These are phyloP conservation scores for Xylariaceae sp. DNA, from an alignment of 2,329 filamentous ascomycete genomes.

Conservation along the genomic window DNA sequence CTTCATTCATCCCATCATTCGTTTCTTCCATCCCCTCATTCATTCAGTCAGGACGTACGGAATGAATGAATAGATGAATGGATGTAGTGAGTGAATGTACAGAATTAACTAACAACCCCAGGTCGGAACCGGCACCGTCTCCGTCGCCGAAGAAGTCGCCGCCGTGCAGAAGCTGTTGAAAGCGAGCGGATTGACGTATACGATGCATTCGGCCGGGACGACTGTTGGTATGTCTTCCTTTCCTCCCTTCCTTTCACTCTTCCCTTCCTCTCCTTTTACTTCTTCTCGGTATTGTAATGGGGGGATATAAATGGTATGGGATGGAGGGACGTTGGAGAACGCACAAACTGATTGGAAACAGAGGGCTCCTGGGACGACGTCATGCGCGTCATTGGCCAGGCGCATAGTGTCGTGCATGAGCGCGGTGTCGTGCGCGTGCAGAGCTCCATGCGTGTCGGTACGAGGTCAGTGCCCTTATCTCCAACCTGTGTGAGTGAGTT, in stretches of 20 bases:
- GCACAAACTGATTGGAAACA: conserved; percentile 34
- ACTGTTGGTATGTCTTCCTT: conserved; percentile 65
- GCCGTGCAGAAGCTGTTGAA: conserved; percentile 81
- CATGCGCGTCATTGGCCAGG: conserved; percentile 79
- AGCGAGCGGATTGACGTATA: conserved; percentile 73
- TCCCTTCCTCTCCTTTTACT: background rate
- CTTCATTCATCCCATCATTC: too few species aligned
- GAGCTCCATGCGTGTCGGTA: conserved; percentile 80
- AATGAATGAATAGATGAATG: background rate
- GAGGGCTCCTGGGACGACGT: conserved; percentile 90
- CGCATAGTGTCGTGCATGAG: conserved; percentile 70
- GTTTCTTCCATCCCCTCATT: background rate
- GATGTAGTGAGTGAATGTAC: background rate
- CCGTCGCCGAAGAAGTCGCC: conserved; percentile 78
- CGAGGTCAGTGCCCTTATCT: conserved; percentile 49
- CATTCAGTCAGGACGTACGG: too few species aligned
- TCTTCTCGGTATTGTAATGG: background rate
- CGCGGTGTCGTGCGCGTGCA: conserved; percentile 79
- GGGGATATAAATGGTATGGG: too few species aligned
- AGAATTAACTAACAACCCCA: conserved; percentile 31
- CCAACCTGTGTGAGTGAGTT: background rate
- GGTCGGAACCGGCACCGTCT: conserved; percentile 74
- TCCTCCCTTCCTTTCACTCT: background rate
- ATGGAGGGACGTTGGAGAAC: background rate
- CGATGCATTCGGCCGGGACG: conserved; percentile 90